Evolutionary conservation across 805 yeast species (phyloP), one percentile per base, ranked within the genome.

Genomic region (Suhomyces xylopsoci): DNA sequence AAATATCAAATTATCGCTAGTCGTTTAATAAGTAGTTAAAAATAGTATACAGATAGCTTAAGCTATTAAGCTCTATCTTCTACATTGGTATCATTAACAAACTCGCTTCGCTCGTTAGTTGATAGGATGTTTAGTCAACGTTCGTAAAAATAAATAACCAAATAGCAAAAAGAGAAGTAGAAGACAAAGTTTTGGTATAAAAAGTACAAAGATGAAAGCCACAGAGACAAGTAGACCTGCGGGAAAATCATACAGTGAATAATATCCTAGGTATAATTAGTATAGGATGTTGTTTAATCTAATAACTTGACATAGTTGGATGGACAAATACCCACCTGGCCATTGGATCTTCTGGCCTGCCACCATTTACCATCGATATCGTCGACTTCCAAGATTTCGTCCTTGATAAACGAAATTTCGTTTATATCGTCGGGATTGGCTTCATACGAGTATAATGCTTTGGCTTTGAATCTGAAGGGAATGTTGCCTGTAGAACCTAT

Each of bases 291-390:
- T 22, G 25, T 22, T 22, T 5, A 69, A 56, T 80, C 84, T 52
- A 87, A 73, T 55, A 91, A 76, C 69, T 89, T 89, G 47, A 93
- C 92, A 65, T 93, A 93, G 70, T 93, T 94, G 62, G 96, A 87
- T 48, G 99, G 98, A 69, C 97, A 91, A 62, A 93, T 93, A 59
- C 98, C 99, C 44, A 90, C 88, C 67, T 91, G 94, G 32, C 99
- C 99, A 60, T 83, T 87, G 7, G 87, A 79, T 64, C 92, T 82
- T 68, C 88, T 83, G 41, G 97, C 97, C 72, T 91, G 97, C 98
- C 98, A 93, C 99, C 99, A 93, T 72, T 96, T 85, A 45, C 97
- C 97, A 58, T 88, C 88, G 52, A 90, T 90, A 64, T 93, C 97
- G 60, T 90, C 90, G 32, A 93, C 96, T 62, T 86, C 90, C 68